Base-by-base conservation (phyloP, 805 yeast species). In the Candida xiaguanensis region DNA sequence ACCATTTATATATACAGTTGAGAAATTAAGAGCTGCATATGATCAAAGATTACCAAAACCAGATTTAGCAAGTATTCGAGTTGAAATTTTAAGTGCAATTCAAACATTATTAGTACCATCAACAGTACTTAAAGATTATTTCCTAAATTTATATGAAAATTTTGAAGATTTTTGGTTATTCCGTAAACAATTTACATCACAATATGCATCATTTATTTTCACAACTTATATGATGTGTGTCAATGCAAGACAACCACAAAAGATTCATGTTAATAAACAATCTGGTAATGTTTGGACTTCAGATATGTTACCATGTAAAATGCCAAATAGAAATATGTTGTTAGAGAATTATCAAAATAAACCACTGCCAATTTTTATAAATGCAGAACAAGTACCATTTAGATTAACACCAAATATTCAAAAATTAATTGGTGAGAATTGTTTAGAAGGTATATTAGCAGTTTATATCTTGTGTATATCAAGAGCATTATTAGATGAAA, bases 81-180 rank as follows among this genome's bases (percentile, higher is more conserved):
- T 90, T 49, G 99, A 93, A 61, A 90, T 95, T 38, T 71, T 93
- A 57, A 79, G 88, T 48, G 89, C 96, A 3, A 86, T 91, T 45
- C 97, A 93, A 62, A 75, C 95, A 1, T 67, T 84, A 53, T 74
- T 86, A 61, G 91, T 90, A 39, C 98, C 99, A 25, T 74, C 84
- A 17, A 82, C 86, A 4, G 83, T 91, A 24, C 69, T 91, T 69
- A 80, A 80, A 53, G 85, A 85, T 48, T 84, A 85, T 58, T 93
- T 89, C 55, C 59, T 82, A 40, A 72, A 70, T 5, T 65, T 80
- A 29, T 93, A 81, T 60, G 74, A 82, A 9, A 75, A 80, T 42
- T 95, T 83, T 58, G 96, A 85, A 59, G 97, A 91, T 53, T 93
- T 91, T 71, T 93, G 99, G 99, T 65, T 91, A 38, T 93, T 95